Conservation (phyloP, 2,329 filamentous ascomycete genomes). For the Beauveria sp. region DNA sequence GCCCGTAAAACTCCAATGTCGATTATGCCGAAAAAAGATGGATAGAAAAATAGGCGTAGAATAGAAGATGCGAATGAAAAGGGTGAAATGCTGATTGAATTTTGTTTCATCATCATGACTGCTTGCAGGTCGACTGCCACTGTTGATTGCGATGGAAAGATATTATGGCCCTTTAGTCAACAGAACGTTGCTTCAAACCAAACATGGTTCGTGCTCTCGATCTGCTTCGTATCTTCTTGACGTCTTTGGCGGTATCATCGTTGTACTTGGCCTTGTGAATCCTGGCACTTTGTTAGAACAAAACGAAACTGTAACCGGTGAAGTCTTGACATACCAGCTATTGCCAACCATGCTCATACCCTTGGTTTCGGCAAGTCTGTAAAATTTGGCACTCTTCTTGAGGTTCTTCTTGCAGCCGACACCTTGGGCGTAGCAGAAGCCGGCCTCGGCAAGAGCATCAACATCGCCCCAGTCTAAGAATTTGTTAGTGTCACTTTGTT, state of each 20-base stretch:
- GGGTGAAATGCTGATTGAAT: background rate
- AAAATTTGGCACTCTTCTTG: slow-evolving; percentile 87
- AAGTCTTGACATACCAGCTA: slow-evolving; percentile 66
- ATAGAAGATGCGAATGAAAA: background rate
- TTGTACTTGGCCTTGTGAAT: slow-evolving; percentile 95
- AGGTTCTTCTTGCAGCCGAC: slow-evolving; percentile 92
- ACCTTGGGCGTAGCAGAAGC: slow-evolving; percentile 92
- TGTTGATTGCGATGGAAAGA: background rate
- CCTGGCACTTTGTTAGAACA: slow-evolving; percentile 41
- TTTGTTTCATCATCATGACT: background rate
- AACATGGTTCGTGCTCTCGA: slow-evolving; percentile 70
- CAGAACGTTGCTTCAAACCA: slow-evolving; percentile 32
- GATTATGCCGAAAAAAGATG: background rate
- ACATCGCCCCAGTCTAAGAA: slow-evolving; percentile 77
- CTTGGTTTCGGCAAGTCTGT: slow-evolving; percentile 82
- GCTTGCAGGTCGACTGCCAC: background rate
- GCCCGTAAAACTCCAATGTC: slow-evolving; percentile 3
- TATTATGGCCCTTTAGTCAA: slow-evolving; percentile 11
- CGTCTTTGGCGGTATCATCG: slow-evolving; percentile 47
- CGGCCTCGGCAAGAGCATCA: slow-evolving; percentile 88
- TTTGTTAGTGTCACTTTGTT: slow-evolving; percentile 16
- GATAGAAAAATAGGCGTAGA: background rate
- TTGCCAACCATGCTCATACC: slow-evolving; percentile 98
- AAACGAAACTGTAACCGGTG: background rate
- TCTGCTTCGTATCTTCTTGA: slow-evolving; percentile 66